phyloP scores from a whole-genome alignment of 495 filamentous ascomycete species.

The Aspergillus sclerotiicarbonarius region DNA sequence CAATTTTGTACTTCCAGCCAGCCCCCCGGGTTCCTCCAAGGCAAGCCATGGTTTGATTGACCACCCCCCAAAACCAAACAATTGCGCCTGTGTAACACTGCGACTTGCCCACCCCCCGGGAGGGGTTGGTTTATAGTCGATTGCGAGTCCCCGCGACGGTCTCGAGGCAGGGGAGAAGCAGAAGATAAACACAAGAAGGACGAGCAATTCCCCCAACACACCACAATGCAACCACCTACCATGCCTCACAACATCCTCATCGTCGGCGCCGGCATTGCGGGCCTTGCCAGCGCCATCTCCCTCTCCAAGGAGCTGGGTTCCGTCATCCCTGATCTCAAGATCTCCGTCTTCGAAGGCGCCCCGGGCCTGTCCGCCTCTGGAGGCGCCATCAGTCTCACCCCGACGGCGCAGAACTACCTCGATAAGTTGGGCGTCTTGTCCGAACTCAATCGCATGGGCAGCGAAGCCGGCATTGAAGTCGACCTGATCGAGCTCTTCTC shows the following conservation, averaged over 20 bases:
- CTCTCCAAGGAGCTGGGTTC: constrained; percentile 24
- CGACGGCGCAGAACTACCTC: constrained; percentile 49
- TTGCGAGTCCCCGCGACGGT: not conserved
- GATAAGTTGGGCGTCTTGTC: constrained; percentile 44
- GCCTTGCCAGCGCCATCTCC: constrained; percentile 26
- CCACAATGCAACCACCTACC: not conserved
- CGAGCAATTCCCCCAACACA: not conserved
- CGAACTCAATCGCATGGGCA: constrained; percentile 26
- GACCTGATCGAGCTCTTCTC: constrained; percentile 38
- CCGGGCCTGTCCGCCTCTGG: constrained; percentile 42
- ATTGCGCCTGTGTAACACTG: not conserved
- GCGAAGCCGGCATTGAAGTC: constrained; percentile 38
- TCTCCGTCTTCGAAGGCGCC: constrained; percentile 49
- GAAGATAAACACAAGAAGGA: not conserved
- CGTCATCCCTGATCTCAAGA: constrained; percentile 14
- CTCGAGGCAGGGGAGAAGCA: not conserved
- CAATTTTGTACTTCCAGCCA: too few relatives aligned
- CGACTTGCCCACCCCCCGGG: not conserved
- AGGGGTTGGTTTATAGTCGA: not conserved
- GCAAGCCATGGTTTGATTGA: not conserved
- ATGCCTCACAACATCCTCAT: constrained; percentile 25
- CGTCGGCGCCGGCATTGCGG: constrained; percentile 28
- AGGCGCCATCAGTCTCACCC: constrained; percentile 54
- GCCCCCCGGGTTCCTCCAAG: too few relatives aligned
- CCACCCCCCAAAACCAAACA: not conserved